phyloP scores from a whole-genome alignment of 2,329 filamentous ascomycete genomes.

The Venturia effusa region DNA sequence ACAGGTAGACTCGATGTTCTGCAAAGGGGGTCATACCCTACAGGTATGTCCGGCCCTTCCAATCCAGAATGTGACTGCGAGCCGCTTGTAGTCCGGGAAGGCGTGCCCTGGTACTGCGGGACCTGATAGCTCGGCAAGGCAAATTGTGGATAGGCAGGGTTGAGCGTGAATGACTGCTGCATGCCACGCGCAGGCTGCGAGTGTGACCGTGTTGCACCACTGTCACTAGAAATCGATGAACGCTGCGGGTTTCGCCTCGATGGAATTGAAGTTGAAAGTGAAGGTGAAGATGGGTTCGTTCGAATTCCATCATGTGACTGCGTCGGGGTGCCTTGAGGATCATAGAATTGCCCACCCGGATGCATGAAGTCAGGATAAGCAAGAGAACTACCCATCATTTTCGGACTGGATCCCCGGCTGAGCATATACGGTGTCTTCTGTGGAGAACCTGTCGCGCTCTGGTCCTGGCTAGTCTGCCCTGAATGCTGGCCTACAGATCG shows the following conservation, averaged over 20 bases:
- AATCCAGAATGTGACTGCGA: conserved; percentile 1
- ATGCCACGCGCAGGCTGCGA: conserved; percentile 37
- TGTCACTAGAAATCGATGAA: conserved; percentile 32
- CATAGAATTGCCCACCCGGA: conserved; percentile 18
- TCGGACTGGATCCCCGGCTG: conserved; percentile 23
- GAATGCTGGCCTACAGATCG: conserved; percentile 21
- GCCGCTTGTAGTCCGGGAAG: conserved; percentile 11
- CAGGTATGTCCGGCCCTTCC: neutral
- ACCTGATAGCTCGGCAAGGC: neutral
- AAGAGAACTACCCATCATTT: conserved; percentile 19
- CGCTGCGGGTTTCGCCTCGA: conserved; percentile 32
- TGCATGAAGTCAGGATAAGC: conserved; percentile 11
- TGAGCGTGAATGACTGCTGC: conserved; percentile 26
- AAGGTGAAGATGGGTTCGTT: conserved; percentile 39
- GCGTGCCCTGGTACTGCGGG: neutral
- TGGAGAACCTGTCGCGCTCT: conserved; percentile 29
- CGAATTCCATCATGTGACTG: conserved; percentile 32
- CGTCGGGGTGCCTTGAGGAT: conserved; percentile 23
- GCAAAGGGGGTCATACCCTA: conserved; percentile 4
- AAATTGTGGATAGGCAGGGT: conserved; percentile 27
- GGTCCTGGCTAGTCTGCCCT: conserved; percentile 16
- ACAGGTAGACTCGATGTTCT: conserved; percentile 12
- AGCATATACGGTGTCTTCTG: conserved; percentile 24
- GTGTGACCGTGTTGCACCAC: conserved; percentile 34
- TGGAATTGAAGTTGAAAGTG: conserved; percentile 32